Percentiles rank a stretch among this genome's conserved stretches.
Conservation (phyloP, 2,329 filamentous ascomycete species). For the Arthrobotrys musiformis region DNA sequence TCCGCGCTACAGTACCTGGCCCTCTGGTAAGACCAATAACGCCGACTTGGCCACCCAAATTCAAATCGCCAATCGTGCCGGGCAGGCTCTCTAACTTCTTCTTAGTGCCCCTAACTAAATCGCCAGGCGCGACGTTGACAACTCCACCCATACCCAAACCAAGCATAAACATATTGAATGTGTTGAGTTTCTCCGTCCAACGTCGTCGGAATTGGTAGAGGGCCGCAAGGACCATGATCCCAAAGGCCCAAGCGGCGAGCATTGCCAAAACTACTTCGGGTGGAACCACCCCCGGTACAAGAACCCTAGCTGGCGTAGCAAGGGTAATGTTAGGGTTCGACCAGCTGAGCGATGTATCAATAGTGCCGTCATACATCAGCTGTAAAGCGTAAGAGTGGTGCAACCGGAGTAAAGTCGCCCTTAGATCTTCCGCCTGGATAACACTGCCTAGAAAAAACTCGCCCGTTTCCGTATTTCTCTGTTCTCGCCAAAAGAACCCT, state of each 20-base stretch:
- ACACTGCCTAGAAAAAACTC: not conserved
- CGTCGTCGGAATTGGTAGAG: constrained; percentile 25
- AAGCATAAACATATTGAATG: constrained; percentile 18
- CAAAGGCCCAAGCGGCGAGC: constrained; percentile 6
- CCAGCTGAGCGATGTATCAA: not conserved
- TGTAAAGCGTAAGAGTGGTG: not conserved
- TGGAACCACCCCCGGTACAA: constrained; percentile 4
- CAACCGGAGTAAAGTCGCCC: not conserved
- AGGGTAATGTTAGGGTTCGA: constrained; percentile 13
- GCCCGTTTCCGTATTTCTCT: not conserved
- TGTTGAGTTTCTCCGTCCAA: constrained; percentile 20
- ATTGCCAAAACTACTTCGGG: constrained; percentile 7
- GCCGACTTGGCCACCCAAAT: not conserved
- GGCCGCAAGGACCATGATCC: not conserved
- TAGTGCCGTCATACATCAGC: constrained; percentile 19
- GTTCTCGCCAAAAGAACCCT: not conserved
- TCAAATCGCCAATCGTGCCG: constrained; percentile 12
- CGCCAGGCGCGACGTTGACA: not conserved
- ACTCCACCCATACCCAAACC: not conserved
- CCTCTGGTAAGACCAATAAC: not conserved
- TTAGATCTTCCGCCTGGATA: constrained; percentile 18
- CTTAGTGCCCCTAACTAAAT: not conserved
- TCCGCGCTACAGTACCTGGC: not conserved
- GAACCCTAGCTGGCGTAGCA: not conserved
- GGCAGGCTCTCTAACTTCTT: constrained; percentile 18